Conservation (phyloP, 495 filamentous ascomycete species). For the Usnea hakonensis region DNA sequence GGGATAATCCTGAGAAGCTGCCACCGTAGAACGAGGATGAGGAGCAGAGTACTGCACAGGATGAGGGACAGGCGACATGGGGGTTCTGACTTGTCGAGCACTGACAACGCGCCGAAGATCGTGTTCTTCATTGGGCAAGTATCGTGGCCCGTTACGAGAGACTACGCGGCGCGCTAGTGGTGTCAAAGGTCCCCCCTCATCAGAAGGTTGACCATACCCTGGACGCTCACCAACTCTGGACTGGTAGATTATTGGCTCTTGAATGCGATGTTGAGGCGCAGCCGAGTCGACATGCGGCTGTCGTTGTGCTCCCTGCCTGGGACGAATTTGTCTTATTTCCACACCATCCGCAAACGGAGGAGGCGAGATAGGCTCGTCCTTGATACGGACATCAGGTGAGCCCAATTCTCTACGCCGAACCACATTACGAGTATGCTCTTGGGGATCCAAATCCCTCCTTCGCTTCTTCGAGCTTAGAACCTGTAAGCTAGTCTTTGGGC, state of each 20-base stretch:
- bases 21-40: slow-evolving; percentile 39
- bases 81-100: slow-evolving; percentile 35
- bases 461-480: slow-evolving; percentile 41
- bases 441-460: slow-evolving; percentile 37
- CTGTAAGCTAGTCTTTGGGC: slow-evolving; percentile 33
- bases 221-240: slow-evolving; percentile 13
- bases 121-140: slow-evolving; percentile 33
- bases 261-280: slow-evolving; percentile 36
- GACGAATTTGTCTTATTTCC: slow-evolving; percentile 32
- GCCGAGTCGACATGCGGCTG: slow-evolving; percentile 44
- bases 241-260: slow-evolving; percentile 10
- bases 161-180: slow-evolving; percentile 16
- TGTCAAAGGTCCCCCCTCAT: slow-evolving; percentile 12
- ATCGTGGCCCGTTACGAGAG: slow-evolving; percentile 13
- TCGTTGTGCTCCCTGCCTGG: slow-evolving; percentile 38
- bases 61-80: slow-evolving; percentile 23
- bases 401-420: slow-evolving; percentile 29
- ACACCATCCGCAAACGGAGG: slow-evolving; percentile 56
- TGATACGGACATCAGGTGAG: slow-evolving; percentile 57
- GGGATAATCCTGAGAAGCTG: slow-evolving; percentile 53
- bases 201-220: slow-evolving; percentile 3
- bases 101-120: slow-evolving; percentile 57
- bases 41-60: slow-evolving; percentile 21
- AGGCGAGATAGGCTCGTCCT: slow-evolving; percentile 79
- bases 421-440: slow-evolving; percentile 28